A percentile compares a stretch with the other conserved stretches of the same genome.
phyloP scores from a whole-genome alignment of 2,329 filamentous ascomycete genomes.

The Aspergillus cejpii region DNA sequence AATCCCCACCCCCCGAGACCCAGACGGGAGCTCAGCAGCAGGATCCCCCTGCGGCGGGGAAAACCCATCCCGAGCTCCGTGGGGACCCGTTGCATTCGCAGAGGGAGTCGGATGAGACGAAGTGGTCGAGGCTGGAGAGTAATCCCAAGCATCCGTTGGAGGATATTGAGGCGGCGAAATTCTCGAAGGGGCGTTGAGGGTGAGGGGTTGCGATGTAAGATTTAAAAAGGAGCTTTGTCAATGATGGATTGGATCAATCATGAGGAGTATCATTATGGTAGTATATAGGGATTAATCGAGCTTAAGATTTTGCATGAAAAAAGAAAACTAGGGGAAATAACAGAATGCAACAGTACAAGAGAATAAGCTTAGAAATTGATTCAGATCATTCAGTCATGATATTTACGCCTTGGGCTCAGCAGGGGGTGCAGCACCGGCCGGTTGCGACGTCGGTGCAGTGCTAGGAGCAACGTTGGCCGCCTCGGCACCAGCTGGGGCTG shows the following conservation, averaged over 20 bases:
- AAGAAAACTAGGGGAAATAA: too few relatives aligned
- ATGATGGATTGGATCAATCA: too few relatives aligned
- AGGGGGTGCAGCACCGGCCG: constrained; percentile 20
- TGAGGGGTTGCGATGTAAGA: constrained; percentile 1
- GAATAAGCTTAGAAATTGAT: too few relatives aligned
- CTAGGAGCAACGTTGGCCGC: constrained; percentile 16
- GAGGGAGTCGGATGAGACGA: constrained; percentile 23
- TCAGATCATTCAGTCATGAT: not conserved
- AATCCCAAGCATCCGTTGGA: constrained; percentile 41
- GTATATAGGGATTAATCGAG: too few relatives aligned
- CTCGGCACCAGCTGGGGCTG: constrained; percentile 11
- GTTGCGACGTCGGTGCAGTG: constrained; percentile 18
- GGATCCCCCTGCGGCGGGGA: constrained; percentile 52
- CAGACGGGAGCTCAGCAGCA: constrained; percentile 60
- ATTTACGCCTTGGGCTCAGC: constrained; percentile 27
- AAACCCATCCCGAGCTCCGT: constrained; percentile 49
- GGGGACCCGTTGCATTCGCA: constrained; percentile 31
- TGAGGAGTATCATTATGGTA: too few relatives aligned
- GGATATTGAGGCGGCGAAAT: constrained; percentile 35
- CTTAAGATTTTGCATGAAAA: too few relatives aligned
- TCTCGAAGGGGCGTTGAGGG: constrained; percentile 8
- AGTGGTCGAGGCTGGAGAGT: constrained; percentile 29
- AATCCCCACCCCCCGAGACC: constrained; percentile 68
- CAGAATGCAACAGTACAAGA: not conserved
- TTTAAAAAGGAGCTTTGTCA: constrained; percentile 1